Evolutionary conservation across 1,284 basidiomycete species (phyloP), one percentile per base, ranked within the genome.

Genomic region (Abortiporus biennis): DNA sequence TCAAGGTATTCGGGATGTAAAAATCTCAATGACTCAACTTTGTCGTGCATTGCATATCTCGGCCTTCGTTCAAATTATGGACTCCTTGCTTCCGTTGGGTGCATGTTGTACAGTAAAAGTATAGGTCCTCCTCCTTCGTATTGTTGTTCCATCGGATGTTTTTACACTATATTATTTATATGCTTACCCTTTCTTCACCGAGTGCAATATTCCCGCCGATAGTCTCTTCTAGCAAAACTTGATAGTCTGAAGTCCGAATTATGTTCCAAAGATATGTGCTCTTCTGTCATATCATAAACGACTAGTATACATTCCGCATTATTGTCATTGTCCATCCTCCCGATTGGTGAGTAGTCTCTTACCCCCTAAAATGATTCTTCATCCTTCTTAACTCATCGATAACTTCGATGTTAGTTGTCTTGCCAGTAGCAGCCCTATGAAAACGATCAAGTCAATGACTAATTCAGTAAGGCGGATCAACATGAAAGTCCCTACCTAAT

Each of bases 331-430:
- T 32, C 15, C 31, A 32, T 15, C 31, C 12, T 15, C 19, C 19
- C 5, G 19, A 32, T 32, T 32, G 37, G 19, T 25, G 23, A 12
- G 23, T n/a, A 38, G 12, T 43, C 25, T 42, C 55, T 64, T 52
- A 75, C 60, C 78, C 81, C 57, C 68, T 68, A 65, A 79, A 88
- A 47, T 73, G 72, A 61, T 96, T 96, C 78, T 97, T 97, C 71
- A 82, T 69, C 42, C 84, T 77, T 40, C 93, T 69, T 38, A 97
- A 66, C 40, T 72, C 71, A 47, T 76, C 73, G 80, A 96, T 92
- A 30, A 88, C 70, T 5, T 66, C 68, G 38, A 72, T 68, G 4
- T 74, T 59, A n/a, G 74, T 62, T 3, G 68, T 65, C 24, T 64
- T 66, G 3, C 71, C 67, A 0, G 76, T 76, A 0, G 73, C 71